Evolutionary conservation across 345 rosid species (phyloP), one percentile per base, ranked within the genome.

Genomic region (Dipteronia sinensis): DNA sequence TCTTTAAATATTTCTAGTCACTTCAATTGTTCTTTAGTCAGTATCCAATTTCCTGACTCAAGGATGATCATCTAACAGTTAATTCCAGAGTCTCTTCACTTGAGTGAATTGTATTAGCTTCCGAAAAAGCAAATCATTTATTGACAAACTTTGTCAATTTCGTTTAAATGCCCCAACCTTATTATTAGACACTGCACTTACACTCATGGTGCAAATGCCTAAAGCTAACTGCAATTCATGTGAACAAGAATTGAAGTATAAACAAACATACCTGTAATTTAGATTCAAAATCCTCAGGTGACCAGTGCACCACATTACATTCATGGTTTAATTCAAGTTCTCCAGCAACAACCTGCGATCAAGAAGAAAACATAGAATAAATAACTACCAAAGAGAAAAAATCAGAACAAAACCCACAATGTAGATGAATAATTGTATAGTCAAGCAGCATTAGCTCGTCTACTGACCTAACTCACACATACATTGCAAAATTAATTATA

Each of bases 231-330:
- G 77, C 29, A 64, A 59, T 29, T 27, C 25, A 22, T 55, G 3
- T 19, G 10, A 72, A 20, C 25, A 64, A 44, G 46, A 49, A 23
- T n/a, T 13, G 42, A 67, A 64, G 63, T 42, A n/a, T 40, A 69
- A 7, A 58, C 16, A 7, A 34, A 10, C 81, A 61, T 66, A 94
- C 99, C 91, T 96, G 99, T 79, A 96, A 88, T 82, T 92, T 96
- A 79, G 99, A 90, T 82, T 94, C 98, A 22, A 96, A 96, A 84
- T 96, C 97, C 85, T 92, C 98, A 1, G 98, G 94, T 44, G 99
- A 96, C 98, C 99, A 96, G 78, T 90, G 92, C 91, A 96, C 79
- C 83, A 89, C 81, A 73, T 90, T 92, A 82, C 90, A 94, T 85
- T 94, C 99, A 56, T 92, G 92, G 81, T 90, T 92, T 77, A 90